Evolutionary conservation across 1,284 basidiomycete genomes (phyloP).

Genomic region (Pascua sp.): DNA sequence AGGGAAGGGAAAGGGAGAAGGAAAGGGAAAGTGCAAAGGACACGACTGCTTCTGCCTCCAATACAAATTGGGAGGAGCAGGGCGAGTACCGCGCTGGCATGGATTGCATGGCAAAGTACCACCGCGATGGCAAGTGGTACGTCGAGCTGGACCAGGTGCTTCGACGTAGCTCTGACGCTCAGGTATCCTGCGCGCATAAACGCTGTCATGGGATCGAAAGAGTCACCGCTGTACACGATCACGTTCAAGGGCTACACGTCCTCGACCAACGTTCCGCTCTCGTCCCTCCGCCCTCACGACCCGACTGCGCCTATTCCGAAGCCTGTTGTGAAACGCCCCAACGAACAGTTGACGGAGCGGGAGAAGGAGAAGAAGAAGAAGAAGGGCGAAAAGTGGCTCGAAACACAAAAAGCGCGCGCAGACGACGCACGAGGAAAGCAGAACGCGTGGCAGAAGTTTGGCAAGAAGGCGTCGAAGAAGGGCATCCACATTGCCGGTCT

Average conservation of each 20-base stretch:
- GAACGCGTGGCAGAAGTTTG: constrained; percentile 94
- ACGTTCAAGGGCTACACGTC: constrained; percentile 93
- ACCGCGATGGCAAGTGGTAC: constrained; percentile 69
- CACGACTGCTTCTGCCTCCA: not conserved
- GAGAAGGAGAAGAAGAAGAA: constrained; percentile 89
- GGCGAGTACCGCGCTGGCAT: constrained; percentile 67
- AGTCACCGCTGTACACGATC: constrained; percentile 84
- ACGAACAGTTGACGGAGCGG: constrained; percentile 68
- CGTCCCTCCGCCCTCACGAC: constrained; percentile 63
- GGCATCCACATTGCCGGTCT: constrained; percentile 77
- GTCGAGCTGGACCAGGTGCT: too few species aligned
- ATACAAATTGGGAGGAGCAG: constrained; percentile 34
- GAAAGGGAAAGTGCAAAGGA: not conserved
- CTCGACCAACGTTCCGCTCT: constrained; percentile 78
- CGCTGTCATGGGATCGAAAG: constrained; percentile 76
- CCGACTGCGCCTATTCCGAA: constrained; percentile 48
- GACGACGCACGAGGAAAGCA: constrained; percentile 87
- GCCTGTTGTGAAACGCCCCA: constrained; percentile 72
- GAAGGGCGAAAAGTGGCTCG: constrained; percentile 93
- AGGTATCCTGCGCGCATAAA: constrained; percentile 87
- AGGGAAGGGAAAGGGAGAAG: constrained; percentile 15
- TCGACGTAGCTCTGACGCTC: constrained; percentile 5
- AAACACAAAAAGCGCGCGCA: constrained; percentile 77
- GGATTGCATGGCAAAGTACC: constrained; percentile 86
- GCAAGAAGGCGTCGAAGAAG: constrained; percentile 94